Base-by-base conservation (phyloP, 257 asterid genomes). In the Lycium barbarum region DNA sequence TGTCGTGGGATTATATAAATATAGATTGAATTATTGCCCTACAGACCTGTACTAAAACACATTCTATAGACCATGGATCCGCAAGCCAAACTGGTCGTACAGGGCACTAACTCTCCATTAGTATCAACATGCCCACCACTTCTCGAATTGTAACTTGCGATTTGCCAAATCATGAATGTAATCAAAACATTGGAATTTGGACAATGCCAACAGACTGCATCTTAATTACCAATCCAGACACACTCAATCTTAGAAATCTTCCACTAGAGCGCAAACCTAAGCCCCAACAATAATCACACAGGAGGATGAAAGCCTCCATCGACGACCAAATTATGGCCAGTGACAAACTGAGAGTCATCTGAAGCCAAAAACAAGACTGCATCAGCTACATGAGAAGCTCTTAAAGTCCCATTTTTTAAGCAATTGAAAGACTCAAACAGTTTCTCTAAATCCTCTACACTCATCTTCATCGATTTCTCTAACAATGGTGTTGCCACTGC, bases 271-370 rank as follows among this genome's bases (percentile, higher is more conserved):
- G 61, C 81, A 22, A 49, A 26, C 45, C 45, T 10, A 73, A 58
- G 26, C 11, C 65, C 65, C 26, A 59, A 20, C 11, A 59, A 40
- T 40, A 76, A 51, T 76, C 82, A 76, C 8, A 15, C 0, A 26
- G 82, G 82, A 51, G 91, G 85, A 35, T 81, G 86, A 83, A 17
- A 87, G 17, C 91, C 91, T 49, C 85, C 89, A 38, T 89, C 90
- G 10, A 89, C 87, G 1, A 57, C 85, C 88, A 89, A 84, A 71
- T 62, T 79, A 74, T 89, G 91, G 3, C 91, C 91, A 0, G 90
- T 89, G 6, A 89, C 3, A 17, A 89, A 89, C 53, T 38, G 80
- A 5, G 91, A 87, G 1, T 84, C 90, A 6, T 85, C 89, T 6
- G 84, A 83, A 38, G 88, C 89, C 66, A 89, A 82, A 76, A 89